Percentiles rank a stretch among this genome's conserved stretches.
Evolutionary conservation across 2,329 filamentous ascomycete genomes (phyloP).

Genomic region (Corynespora cassiicola): DNA sequence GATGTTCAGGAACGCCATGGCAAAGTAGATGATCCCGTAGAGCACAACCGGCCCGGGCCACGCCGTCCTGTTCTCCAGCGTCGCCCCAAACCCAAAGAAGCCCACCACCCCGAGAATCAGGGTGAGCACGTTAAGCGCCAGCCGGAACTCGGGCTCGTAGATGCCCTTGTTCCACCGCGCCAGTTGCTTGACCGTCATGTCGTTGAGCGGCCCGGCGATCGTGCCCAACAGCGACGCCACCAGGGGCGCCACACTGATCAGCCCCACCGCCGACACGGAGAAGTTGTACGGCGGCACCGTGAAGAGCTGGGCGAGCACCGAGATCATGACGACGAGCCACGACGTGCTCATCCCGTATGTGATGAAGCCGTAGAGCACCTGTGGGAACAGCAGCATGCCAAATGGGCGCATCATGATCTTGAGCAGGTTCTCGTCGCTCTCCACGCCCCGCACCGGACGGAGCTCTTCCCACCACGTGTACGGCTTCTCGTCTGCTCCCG

Average conservation of each 20-base stretch:
- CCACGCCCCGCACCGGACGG: slow-evolving; percentile 21
- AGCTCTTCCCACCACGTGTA: slow-evolving; percentile 28
- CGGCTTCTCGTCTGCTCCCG: slow-evolving; percentile 27
- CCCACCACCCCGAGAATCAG: slow-evolving; percentile 78
- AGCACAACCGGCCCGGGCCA: slow-evolving; percentile 25
- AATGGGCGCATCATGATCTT: slow-evolving; percentile 36
- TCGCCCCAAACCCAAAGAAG: slow-evolving; percentile 82
- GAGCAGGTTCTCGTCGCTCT: slow-evolving; percentile 26
- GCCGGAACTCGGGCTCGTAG: slow-evolving; percentile 89
- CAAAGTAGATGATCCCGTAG: slow-evolving; percentile 28
- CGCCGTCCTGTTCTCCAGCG: slow-evolving; percentile 60
- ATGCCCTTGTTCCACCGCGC: slow-evolving; percentile 77
- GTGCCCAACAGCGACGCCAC: slow-evolving; percentile 81
- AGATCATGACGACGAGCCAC: slow-evolving; percentile 34
- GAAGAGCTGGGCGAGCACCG: slow-evolving; percentile 34
- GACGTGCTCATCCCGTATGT: slow-evolving; percentile 28
- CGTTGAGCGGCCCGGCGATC: slow-evolving; percentile 73
- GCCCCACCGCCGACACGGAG: slow-evolving; percentile 29
- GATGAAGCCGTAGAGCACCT: slow-evolving; percentile 33
- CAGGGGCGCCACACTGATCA: slow-evolving; percentile 62
- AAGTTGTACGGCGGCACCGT: slow-evolving; percentile 36
- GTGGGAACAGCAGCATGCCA: slow-evolving; percentile 38
- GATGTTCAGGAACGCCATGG: slow-evolving; percentile 28
- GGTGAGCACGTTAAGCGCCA: slow-evolving; percentile 80
- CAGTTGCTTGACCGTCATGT: slow-evolving; percentile 73